Percentiles rank a stretch among this genome's conserved stretches.
Conservation (phyloP, 305 asterid species). For the Andrographis paniculata region DNA sequence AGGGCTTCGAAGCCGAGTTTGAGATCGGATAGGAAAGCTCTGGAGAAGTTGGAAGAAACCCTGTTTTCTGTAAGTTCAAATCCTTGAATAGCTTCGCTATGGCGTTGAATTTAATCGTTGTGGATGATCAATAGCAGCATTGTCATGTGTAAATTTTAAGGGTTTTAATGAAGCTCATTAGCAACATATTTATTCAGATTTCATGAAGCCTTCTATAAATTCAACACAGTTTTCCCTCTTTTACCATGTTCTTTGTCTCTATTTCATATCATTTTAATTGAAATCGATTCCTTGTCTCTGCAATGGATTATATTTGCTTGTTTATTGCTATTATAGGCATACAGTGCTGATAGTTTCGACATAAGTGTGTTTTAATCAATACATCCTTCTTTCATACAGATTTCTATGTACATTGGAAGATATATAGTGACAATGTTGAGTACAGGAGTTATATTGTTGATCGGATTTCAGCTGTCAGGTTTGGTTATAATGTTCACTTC, state of each 20-base stretch:
- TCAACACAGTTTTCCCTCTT: too few relatives aligned
- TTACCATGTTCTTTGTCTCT: too few relatives aligned
- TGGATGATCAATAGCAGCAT: background rate
- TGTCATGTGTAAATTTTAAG: too few relatives aligned
- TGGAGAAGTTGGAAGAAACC: slow-evolving; percentile 66
- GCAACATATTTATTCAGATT: too few relatives aligned
- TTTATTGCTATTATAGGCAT: background rate
- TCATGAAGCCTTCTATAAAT: too few relatives aligned
- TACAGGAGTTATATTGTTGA: slow-evolving; percentile 68
- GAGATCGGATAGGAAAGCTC: slow-evolving; percentile 42
- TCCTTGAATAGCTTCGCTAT: background rate
- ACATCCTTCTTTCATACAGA: slow-evolving; percentile 28
- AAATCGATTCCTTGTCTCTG: background rate
- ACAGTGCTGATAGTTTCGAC: background rate
- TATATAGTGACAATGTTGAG: slow-evolving; percentile 81
- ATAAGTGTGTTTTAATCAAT: background rate
- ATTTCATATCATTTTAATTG: too few relatives aligned
- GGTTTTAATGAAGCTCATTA: too few relatives aligned
- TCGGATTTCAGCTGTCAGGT: slow-evolving; percentile 95
- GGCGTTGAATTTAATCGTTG: background rate
- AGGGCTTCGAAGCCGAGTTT: slow-evolving; percentile 78
- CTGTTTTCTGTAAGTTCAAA: slow-evolving; percentile 33
- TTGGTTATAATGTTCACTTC: slow-evolving; percentile 13
- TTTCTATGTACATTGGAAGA: slow-evolving; percentile 72
- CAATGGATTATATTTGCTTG: background rate